Evolutionary conservation across 2,329 filamentous ascomycete species (phyloP).

Genomic region (Thelonectria rubi): DNA sequence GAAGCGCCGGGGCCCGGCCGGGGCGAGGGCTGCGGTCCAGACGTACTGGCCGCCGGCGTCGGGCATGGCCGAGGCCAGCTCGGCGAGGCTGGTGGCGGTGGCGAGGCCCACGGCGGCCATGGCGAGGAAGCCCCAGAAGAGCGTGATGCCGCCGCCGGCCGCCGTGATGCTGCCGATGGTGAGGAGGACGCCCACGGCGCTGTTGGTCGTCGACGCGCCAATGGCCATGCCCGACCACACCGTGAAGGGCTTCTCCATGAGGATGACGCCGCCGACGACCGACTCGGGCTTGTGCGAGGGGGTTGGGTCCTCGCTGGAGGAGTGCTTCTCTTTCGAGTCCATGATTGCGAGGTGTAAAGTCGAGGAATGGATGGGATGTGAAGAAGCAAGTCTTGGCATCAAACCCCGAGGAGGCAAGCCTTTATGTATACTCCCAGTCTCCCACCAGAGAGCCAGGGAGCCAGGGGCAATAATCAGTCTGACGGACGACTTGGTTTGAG

Average conservation of each 20-base stretch:
- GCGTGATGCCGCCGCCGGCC: conserved; percentile 4
- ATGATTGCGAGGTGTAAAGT: too few species aligned
- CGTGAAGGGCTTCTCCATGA: background rate
- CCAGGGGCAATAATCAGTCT: too few species aligned
- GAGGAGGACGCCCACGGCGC: background rate
- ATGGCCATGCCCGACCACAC: background rate
- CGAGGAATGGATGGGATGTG: too few species aligned
- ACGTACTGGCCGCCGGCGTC: conserved; percentile 16
- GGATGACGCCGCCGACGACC: background rate
- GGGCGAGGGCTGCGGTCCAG: conserved; percentile 10
- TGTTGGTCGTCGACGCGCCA: conserved; percentile 5
- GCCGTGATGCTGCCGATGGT: background rate
- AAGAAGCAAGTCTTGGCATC: too few species aligned
- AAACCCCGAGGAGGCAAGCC: too few species aligned
- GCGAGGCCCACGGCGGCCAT: conserved; percentile 6
- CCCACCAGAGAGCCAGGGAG: too few species aligned
- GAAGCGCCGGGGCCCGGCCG: background rate
- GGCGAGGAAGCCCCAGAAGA: conserved; percentile 25
- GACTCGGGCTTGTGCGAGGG: background rate
- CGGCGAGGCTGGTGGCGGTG: conserved; percentile 7
- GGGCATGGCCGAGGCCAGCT: conserved; percentile 10
- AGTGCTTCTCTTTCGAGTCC: too few species aligned
- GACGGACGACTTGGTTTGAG: too few species aligned
- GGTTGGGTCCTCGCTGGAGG: too few species aligned
- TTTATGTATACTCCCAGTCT: too few species aligned